Percentiles rank a stretch among this genome's conserved stretches.
These are phyloP conservation scores for Elongisporangium prolatum DNA, from an alignment of 352 stramenopile species.

Conservation along the genomic window DNA sequence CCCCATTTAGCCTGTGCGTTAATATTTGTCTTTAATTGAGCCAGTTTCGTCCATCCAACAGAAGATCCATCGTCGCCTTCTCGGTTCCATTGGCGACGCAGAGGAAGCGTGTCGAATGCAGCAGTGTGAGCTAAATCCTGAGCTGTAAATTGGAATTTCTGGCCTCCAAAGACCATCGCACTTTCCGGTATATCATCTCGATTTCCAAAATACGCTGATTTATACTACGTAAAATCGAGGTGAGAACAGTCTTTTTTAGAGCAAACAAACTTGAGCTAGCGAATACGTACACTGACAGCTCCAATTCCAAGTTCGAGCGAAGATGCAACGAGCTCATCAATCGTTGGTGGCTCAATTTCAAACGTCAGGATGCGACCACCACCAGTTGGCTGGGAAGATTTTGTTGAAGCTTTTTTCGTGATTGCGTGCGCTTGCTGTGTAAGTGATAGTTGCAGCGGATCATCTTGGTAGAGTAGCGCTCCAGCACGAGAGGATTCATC, in stretches of 20 bases:
- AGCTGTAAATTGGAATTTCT: conserved; percentile 57
- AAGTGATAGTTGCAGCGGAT: not conserved
- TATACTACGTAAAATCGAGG: conserved; percentile 26
- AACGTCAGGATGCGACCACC: conserved; percentile 53
- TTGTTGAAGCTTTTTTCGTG: not conserved
- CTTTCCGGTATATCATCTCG: conserved; percentile 61
- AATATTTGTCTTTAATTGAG: not conserved
- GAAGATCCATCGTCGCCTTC: not conserved
- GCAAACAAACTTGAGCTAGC: not conserved
- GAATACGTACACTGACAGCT: conserved; percentile 27
- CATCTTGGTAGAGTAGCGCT: not conserved
- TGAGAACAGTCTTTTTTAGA: not conserved
- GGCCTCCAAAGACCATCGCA: conserved; percentile 66
- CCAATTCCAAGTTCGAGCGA: conserved; percentile 39
- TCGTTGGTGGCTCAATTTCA: conserved; percentile 28
- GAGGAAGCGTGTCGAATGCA: conserved; percentile 38
- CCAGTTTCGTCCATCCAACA: conserved; percentile 5
- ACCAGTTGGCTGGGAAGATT: conserved; percentile 1
- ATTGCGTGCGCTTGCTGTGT: not conserved
- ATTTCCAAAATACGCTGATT: conserved; percentile 49
- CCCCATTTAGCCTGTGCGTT: not conserved
- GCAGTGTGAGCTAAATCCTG: conserved; percentile 25
- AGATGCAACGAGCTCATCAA: conserved; percentile 36
- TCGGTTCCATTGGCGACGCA: not conserved
- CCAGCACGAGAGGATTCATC: not conserved